phyloP scores from a whole-genome alignment of 1,139 yeast genomes.

The Lodderomyces metapsilosis region DNA sequence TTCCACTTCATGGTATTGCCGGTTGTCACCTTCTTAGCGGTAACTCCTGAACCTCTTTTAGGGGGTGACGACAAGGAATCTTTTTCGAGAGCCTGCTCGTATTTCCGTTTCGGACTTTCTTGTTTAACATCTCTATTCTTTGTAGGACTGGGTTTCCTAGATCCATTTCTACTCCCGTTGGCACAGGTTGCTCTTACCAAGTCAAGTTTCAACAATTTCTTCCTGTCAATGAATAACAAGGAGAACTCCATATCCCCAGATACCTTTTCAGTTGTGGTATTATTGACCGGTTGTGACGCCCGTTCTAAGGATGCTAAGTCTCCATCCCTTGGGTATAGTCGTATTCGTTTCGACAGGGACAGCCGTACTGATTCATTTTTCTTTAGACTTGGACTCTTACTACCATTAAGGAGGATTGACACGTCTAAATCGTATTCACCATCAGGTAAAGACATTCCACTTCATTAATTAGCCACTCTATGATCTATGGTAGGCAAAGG shows the following conservation, averaged over 20 bases:
- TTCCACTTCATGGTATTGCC: conserved; percentile 1
- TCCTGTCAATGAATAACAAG: conserved; percentile 20
- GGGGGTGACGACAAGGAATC: not conserved
- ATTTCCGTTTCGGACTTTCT: not conserved
- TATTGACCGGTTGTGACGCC: too few species aligned
- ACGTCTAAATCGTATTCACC: conserved; percentile 49
- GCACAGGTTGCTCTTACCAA: conserved; percentile 35
- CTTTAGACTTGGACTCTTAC: too few species aligned
- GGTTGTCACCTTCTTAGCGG: not conserved
- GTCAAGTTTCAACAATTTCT: conserved; percentile 21
- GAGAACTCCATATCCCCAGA: conserved; percentile 37
- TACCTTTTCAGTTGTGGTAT: too few species aligned
- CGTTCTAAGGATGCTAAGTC: too few species aligned
- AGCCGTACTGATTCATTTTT: too few species aligned
- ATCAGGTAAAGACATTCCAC: conserved; percentile 26
- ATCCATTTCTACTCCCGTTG: conserved; percentile 36
- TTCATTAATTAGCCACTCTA: not conserved
- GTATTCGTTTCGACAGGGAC: too few species aligned
- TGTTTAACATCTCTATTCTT: conserved; percentile 16
- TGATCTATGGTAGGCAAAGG: too few species aligned
- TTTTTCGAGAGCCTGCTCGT: not conserved
- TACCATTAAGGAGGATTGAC: conserved; percentile 22
- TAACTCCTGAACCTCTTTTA: not conserved
- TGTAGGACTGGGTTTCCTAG: conserved; percentile 19
- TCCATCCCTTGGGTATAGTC: too few species aligned